A percentile compares a stretch with the other conserved stretches of the same genome.
These are phyloP conservation scores for Solanum chaucha DNA, from an alignment of 257 asterid genomes.

Conservation along the genomic window DNA sequence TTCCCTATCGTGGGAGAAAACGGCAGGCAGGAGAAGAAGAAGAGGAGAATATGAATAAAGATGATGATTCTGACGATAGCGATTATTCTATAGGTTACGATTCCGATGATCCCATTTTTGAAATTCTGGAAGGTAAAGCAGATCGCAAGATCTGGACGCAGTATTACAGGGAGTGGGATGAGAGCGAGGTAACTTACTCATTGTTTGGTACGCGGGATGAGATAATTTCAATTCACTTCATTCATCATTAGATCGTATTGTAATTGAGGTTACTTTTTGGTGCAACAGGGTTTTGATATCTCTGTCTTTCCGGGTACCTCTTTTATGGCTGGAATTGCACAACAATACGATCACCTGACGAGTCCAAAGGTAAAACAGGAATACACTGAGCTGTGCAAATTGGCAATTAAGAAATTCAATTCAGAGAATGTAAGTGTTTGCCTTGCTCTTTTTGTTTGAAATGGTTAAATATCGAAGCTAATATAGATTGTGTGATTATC, in stretches of 20 bases:
- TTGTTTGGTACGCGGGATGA: too few species aligned
- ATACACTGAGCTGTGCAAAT: neutral
- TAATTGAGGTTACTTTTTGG: too few species aligned
- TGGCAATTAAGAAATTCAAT: neutral
- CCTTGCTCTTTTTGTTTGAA: too few species aligned
- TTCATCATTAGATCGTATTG: too few species aligned
- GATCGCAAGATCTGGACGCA: neutral
- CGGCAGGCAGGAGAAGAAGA: conserved; percentile 11
- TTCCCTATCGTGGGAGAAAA: neutral
- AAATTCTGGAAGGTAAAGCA: neutral
- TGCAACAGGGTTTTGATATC: neutral
- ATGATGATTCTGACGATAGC: neutral
- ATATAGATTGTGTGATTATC: too few species aligned
- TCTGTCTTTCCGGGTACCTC: neutral
- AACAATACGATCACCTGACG: neutral
- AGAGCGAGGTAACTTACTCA: neutral
- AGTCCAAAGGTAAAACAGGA: neutral
- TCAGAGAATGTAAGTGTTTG: neutral
- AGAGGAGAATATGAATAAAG: neutral
- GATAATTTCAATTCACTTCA: too few species aligned
- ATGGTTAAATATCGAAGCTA: too few species aligned
- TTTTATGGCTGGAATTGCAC: neutral
- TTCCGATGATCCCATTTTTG: neutral
- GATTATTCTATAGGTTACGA: neutral
- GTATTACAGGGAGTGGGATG: neutral